Evolutionary conservation across 176 grass and related monocot genomes (phyloP), one percentile per base, ranked within the genome.

Genomic region (Ananas comosus): DNA sequence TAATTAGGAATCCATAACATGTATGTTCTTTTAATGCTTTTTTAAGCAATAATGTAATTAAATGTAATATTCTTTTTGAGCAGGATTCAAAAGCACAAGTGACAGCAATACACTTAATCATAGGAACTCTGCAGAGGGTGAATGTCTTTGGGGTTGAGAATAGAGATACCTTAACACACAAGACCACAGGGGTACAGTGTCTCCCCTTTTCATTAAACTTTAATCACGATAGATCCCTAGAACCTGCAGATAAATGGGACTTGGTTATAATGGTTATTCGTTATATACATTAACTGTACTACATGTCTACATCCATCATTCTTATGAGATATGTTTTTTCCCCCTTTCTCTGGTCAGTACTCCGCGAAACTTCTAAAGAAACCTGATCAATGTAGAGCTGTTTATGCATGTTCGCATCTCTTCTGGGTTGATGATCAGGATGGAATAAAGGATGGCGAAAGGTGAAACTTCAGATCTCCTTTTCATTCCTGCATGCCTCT

Each of bases 81-180:
- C 89, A 99, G 94, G 94, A 99, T 85, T 99, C 94, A 9, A 99
- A 93, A 81, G 94, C 94, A 64, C 94, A 99, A 82, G 88, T 99
- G 50, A 99, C 94, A 76, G 94, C 94, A 71, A 90, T 99, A 86
- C 94, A 99, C 75, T 80, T 99, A 78, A 99, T 93, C 76, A 93
- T 90, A 72, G 94, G 94, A 79, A 90, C 94, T 57, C 79, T 93
- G 81, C 94, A 99, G 85, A 79, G 89, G 54, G 91, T 93, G 87
- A 93, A 78, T 70, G 81, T 93, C 77, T 99, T 99, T 78, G 94
- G 89, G 65, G 94, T 99, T 63, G 94, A 99, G 80, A 99, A 99
- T 64, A 87, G 94, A 72, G 94, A 99, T 49, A 99, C 94, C 12
- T 85, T 99, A 49, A 99, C 94, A 74, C 94, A 99, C 27, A 99